Base-by-base conservation (phyloP, 768 basidiomycete genomes). In the Imleria badia region DNA sequence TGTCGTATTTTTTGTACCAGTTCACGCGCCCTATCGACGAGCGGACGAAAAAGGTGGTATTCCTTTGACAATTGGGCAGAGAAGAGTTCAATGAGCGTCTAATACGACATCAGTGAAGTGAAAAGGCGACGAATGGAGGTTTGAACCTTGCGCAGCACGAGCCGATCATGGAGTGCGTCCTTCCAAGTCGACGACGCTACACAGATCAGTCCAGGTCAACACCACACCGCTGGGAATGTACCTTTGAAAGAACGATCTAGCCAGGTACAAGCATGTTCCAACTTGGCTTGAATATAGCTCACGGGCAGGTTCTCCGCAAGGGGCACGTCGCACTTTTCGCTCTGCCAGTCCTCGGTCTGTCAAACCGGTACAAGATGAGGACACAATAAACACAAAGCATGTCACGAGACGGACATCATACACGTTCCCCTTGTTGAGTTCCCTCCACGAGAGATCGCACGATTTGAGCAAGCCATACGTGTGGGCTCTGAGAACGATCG, bases 291-390 rank as follows among this genome's bases (percentile, higher is more conserved):
- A 23, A 89, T 69, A 52, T 79, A 77, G 44, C 75, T 74, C 17
- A 81, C 79, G 17, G 83, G 78, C 26, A 85, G 68, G 8, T 78
- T 76, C 71, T 94, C 89, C 11, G 86, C 75, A 6, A 95, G 74
- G 0, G 84, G 81, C 0, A 95, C 78, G 19, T 92, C 92, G 61
- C 85, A 88, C 72, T 94, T 94, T 59, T 97, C 94, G 53, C 87
- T 80, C 68, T 92, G 90, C 86, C 90, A 92, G 62, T 94, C 91
- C 76, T 94, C 92, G 56, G 81, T 76, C 91, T 93, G 67, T 54
- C 19, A 47, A 56, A 60, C 42, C 52, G 39, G 23, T 14, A 29
- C 26, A 58, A 51, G 15, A 59, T 61, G 54, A 64, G 60, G 45
- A 45, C 39, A 46, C 23, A 33, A 52, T 9, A 51, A 8, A 48